phyloP scores from a whole-genome alignment of 306 rosid species.

The Corylus avellana region DNA sequence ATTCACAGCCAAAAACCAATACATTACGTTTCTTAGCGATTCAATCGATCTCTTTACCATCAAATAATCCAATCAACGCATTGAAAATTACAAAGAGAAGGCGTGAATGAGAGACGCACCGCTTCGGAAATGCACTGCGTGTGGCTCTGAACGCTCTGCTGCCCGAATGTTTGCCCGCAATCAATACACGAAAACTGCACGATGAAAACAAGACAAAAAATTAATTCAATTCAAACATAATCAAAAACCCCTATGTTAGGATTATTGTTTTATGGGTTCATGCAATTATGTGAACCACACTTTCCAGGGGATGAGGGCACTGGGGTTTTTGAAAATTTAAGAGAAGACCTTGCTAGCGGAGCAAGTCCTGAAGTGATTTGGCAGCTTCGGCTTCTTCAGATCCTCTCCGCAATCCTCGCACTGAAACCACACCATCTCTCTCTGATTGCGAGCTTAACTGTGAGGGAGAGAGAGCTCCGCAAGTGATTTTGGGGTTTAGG shows the following conservation, averaged over 20 bases:
- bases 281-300: background rate
- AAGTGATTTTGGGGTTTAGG: conserved; percentile 14
- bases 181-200: conserved; percentile 93
- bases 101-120: conserved; percentile 46
- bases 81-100: background rate
- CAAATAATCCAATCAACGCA: background rate
- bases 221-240: background rate
- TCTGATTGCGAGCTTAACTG: background rate
- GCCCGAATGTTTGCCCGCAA: conserved; percentile 77
- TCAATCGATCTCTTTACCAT: background rate
- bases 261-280: background rate
- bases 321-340: background rate
- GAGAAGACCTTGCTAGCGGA: conserved; percentile 45
- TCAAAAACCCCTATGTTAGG: background rate
- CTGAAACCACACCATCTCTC: conserved; percentile 63
- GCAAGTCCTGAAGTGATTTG: conserved; percentile 50
- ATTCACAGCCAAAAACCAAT: background rate
- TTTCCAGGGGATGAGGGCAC: background rate
- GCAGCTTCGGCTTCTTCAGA: conserved; percentile 56
- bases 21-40: background rate
- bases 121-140: conserved; percentile 89
- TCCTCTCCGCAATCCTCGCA: conserved; percentile 65
- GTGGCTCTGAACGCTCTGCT: conserved; percentile 71
- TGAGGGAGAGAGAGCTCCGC: background rate
- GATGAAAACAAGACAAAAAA: background rate